phyloP scores from a whole-genome alignment of 306 rosid species.

The Cucurbita moschata region DNA sequence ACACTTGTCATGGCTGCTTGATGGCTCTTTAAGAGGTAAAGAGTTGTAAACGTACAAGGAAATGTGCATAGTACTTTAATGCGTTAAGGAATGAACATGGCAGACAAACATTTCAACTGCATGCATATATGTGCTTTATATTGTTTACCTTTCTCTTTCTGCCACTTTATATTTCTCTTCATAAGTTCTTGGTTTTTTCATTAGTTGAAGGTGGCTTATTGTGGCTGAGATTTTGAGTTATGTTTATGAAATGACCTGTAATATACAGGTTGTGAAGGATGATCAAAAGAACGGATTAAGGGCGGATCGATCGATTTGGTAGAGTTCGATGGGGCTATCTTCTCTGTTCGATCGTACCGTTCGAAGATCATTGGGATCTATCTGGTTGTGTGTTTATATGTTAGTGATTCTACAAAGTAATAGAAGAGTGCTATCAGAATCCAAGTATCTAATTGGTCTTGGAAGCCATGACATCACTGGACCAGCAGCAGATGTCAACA shows the following conservation, averaged over 20 bases:
- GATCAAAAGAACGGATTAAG: constrained; percentile 6
- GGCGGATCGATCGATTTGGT: not conserved
- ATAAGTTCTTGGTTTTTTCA: not conserved
- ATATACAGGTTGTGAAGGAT: constrained; percentile 8
- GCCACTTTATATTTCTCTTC: not conserved
- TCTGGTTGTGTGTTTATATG: constrained; percentile 16
- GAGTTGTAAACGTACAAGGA: not conserved
- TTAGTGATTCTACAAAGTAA: constrained; percentile 3
- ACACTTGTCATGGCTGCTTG: not conserved
- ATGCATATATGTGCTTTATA: not conserved
- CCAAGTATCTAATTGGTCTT: constrained; percentile 65
- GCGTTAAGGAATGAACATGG: not conserved
- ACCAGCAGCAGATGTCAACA: constrained; percentile 89
- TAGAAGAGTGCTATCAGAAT: constrained; percentile 16
- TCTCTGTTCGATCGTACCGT: not conserved
- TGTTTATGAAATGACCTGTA: not conserved
- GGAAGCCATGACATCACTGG: constrained; percentile 97
- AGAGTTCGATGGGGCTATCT: constrained; percentile 20
- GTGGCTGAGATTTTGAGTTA: not conserved
- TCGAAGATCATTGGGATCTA: constrained; percentile 5
- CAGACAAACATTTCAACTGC: not conserved
- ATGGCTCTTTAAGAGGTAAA: not conserved
- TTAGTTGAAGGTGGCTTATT: not conserved
- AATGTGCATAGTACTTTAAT: not conserved
- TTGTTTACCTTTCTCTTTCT: not conserved